These are phyloP conservation scores for Wickerhamiella brachini DNA, from an alignment of 805 yeast genomes.

Conservation along the genomic window DNA sequence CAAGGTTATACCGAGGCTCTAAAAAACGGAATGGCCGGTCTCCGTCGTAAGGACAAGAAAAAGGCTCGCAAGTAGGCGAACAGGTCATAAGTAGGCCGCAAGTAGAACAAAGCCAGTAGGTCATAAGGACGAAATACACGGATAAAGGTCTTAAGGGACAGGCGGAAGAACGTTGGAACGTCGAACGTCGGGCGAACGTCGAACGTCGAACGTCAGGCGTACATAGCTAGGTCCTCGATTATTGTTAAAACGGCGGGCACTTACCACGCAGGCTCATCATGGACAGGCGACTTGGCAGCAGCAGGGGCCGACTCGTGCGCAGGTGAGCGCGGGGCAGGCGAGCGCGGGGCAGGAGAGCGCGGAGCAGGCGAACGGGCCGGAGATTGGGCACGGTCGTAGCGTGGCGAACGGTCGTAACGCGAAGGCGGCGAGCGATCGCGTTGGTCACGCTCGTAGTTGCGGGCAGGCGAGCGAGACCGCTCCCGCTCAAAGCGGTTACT, in stretches of 20 bases:
- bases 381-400: slow-evolving; percentile 15
- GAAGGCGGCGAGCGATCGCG: slow-evolving; percentile 4
- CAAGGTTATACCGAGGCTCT: slow-evolving; percentile 51
- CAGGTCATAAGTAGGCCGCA: not conserved
- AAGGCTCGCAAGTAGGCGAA: slow-evolving; percentile 27
- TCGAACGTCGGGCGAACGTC: too few species aligned
- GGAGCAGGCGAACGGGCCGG: slow-evolving; percentile 7
- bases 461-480: not conserved
- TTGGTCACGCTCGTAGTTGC: slow-evolving; percentile 10
- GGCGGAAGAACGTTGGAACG: too few species aligned
- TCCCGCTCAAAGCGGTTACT: not conserved
- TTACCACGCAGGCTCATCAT: slow-evolving; percentile 13
- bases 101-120: too few species aligned
- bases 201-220: too few species aligned
- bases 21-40: slow-evolving; percentile 59
- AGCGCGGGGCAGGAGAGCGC: not conserved
- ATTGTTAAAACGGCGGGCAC: not conserved
- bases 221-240: not conserved
- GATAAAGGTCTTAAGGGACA: not conserved
- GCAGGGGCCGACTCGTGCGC: slow-evolving; percentile 1
- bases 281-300: not conserved
- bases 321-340: not conserved
- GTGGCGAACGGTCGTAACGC: slow-evolving; percentile 4
- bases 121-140: not conserved
- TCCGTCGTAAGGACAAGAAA: slow-evolving; percentile 72